phyloP scores from a whole-genome alignment of 331 rosid species.

The Rhamnella rubrinervis region DNA sequence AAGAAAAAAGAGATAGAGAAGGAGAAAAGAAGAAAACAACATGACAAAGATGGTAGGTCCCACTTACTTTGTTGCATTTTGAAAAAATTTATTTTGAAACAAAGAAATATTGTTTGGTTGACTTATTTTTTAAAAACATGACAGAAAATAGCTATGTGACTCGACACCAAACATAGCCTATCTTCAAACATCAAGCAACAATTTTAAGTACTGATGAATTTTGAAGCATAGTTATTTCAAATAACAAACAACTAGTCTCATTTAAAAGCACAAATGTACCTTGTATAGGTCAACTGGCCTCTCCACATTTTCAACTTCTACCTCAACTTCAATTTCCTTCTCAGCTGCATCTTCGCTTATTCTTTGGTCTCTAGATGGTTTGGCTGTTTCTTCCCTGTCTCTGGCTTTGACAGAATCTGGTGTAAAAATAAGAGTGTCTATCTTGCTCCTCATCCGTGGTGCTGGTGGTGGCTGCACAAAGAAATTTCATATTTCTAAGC shows the following conservation, averaged over 20 bases:
- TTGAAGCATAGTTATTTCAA: neutral
- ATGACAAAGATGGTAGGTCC: too few species aligned
- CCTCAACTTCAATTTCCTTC: constrained; percentile 49
- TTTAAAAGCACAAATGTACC: constrained; percentile 39
- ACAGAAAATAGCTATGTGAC: too few species aligned
- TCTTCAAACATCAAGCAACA: too few species aligned
- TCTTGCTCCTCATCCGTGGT: constrained; percentile 83
- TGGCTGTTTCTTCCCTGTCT: constrained; percentile 45
- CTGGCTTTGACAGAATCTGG: constrained; percentile 68
- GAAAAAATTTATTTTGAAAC: too few species aligned
- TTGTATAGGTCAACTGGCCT: constrained; percentile 96
- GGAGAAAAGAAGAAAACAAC: too few species aligned
- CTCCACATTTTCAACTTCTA: constrained; percentile 81
- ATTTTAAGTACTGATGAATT: neutral
- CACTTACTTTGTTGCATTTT: too few species aligned
- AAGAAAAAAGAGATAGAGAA: too few species aligned
- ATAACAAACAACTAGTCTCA: neutral
- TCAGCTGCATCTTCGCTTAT: constrained; percentile 32
- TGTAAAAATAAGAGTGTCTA: constrained; percentile 80
- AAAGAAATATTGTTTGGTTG: too few species aligned
- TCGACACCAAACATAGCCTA: too few species aligned
- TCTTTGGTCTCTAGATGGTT: constrained; percentile 40
- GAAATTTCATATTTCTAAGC: constrained; percentile 18
- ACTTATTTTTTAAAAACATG: too few species aligned
- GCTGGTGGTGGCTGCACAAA: constrained; percentile 85